phyloP scores from a whole-genome alignment of 306 rosid species.

The Mucuna pruriens region DNA sequence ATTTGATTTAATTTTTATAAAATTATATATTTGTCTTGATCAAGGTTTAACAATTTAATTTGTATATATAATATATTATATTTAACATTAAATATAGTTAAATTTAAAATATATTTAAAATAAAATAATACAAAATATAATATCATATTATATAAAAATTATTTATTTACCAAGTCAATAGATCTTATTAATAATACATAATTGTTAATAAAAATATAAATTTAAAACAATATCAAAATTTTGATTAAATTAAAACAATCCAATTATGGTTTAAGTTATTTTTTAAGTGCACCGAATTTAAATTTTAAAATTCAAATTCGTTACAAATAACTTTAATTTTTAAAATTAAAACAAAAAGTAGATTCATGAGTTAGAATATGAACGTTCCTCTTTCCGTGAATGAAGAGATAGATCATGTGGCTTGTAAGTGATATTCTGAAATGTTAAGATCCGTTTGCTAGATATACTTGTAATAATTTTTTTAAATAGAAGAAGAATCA shows the following conservation, averaged over 20 bases:
- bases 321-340: not conserved
- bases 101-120: not conserved
- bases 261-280: not conserved
- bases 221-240: not conserved
- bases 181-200: not conserved
- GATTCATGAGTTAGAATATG: not conserved
- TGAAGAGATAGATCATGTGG: not conserved
- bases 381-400: not conserved
- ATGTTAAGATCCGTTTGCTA: not conserved
- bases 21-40: not conserved
- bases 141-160: not conserved
- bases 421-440: not conserved
- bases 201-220: not conserved
- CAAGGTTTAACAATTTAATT: not conserved
- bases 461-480: not conserved
- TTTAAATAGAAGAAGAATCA: not conserved
- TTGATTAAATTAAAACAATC: not conserved
- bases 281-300: not conserved
- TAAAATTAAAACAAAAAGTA: not conserved
- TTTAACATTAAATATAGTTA: not conserved
- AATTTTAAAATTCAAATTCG: not conserved
- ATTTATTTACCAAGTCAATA: not conserved
- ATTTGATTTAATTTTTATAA: not conserved
- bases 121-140: not conserved
- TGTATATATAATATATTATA: not conserved